Percentiles rank a stretch among this genome's conserved stretches.
phyloP scores from a whole-genome alignment of 371 early-diverging fungal species.

The Parasitella parasitica region DNA sequence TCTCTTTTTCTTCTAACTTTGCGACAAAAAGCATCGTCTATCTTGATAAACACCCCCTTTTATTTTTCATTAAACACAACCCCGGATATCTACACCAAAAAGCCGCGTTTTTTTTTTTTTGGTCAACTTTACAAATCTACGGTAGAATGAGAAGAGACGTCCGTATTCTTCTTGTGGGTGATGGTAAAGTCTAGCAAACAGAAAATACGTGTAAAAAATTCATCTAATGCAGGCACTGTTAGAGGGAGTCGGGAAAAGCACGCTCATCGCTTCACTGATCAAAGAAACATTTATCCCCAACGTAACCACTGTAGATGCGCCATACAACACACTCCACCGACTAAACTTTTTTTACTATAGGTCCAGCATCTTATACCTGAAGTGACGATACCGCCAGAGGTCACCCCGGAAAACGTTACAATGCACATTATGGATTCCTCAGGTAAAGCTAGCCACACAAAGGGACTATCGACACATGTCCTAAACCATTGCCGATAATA shows the following conservation, averaged over 20 bases:
- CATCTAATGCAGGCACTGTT: not conserved
- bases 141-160: slow-evolving; percentile 83
- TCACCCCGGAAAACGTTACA: slow-evolving; percentile 94
- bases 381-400: slow-evolving; percentile 97
- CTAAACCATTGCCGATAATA: slow-evolving; percentile 21
- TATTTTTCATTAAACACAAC: not conserved
- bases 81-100: not conserved
- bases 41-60: not conserved
- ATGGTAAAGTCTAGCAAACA: slow-evolving; percentile 60
- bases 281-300: slow-evolving; percentile 92
- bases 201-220: not conserved
- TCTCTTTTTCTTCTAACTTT: not conserved
- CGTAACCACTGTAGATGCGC: slow-evolving; percentile 59
- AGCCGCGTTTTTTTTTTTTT: not conserved
- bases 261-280: slow-evolving; percentile 92
- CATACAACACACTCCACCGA: not conserved
- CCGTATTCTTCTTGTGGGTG: slow-evolving; percentile 87
- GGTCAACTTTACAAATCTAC: not conserved
- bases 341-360: slow-evolving; percentile 41
- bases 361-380: slow-evolving; percentile 96
- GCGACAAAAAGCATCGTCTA: not conserved
- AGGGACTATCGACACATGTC: not conserved
- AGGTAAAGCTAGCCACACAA: slow-evolving; percentile 35
- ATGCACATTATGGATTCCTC: slow-evolving; percentile 97
- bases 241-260: slow-evolving; percentile 96